These are phyloP conservation scores for Trichosporon sp. DNA, from an alignment of 1,284 basidiomycete species.

Conservation along the genomic window DNA sequence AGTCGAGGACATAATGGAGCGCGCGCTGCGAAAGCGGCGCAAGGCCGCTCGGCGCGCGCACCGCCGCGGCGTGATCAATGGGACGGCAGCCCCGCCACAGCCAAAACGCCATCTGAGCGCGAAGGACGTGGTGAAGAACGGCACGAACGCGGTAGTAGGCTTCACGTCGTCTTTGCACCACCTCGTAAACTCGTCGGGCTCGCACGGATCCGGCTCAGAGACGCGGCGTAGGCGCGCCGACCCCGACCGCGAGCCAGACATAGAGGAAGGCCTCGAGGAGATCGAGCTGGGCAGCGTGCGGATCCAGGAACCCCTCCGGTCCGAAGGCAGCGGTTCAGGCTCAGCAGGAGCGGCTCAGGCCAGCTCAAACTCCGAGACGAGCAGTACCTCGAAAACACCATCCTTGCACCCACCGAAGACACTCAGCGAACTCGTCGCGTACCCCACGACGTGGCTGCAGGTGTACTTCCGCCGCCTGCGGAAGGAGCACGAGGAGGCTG, in stretches of 20 bases:
- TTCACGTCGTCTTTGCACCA: constrained; percentile 9
- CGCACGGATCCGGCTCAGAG: background rate
- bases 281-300: constrained; percentile 17
- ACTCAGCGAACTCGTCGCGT: constrained; percentile 34
- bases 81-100: constrained; percentile 9
- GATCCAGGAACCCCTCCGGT: constrained; percentile 7
- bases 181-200: background rate
- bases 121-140: constrained; percentile 8
- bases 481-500: constrained; percentile 46
- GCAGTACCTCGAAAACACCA: constrained; percentile 42
- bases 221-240: background rate
- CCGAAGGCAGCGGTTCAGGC: constrained; percentile 1
- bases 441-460: constrained; percentile 40
- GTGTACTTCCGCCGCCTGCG: constrained; percentile 42
- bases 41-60: constrained; percentile 25
- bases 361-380: constrained; percentile 38
- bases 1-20: constrained; percentile 48
- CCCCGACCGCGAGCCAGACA: constrained; percentile 8
- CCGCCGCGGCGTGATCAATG: constrained; percentile 12
- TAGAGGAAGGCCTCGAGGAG: constrained; percentile 21
- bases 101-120: background rate
- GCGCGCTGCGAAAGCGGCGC: constrained; percentile 39
- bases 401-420: constrained; percentile 36
- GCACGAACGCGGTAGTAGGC: constrained; percentile 9
- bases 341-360: constrained; percentile 8